phyloP scores from a whole-genome alignment of 2,329 filamentous ascomycete genomes.

The Colletotrichum musae region DNA sequence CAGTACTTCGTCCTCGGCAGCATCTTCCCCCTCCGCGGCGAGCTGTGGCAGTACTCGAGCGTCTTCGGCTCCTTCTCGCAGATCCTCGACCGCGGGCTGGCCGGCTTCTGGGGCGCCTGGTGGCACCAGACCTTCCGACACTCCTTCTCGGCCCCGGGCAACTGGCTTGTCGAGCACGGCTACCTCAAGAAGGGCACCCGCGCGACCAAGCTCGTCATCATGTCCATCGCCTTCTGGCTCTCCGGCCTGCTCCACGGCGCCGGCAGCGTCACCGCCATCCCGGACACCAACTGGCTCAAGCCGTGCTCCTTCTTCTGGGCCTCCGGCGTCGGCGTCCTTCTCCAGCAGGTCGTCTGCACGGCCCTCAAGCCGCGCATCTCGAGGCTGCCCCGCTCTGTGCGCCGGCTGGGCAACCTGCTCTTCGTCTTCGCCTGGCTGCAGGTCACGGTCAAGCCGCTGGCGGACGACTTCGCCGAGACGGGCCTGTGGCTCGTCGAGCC shows the following conservation, averaged over 20 bases:
- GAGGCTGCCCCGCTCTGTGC: conserved; percentile 59
- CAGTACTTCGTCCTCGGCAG: conserved; percentile 65
- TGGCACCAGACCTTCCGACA: conserved; percentile 94
- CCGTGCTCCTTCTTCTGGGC: conserved; percentile 80
- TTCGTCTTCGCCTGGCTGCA: conserved; percentile 79
- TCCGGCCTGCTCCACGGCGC: conserved; percentile 79
- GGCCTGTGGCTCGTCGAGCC: conserved; percentile 88
- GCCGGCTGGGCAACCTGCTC: conserved; percentile 70
- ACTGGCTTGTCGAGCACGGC: conserved; percentile 59
- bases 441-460: conserved; percentile 74
- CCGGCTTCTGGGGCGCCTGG: conserved; percentile 86
- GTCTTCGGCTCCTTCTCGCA: conserved; percentile 68
- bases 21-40: conserved; percentile 65
- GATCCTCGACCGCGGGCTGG: conserved; percentile 78
- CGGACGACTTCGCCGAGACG: conserved; percentile 81
- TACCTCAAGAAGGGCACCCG: conserved; percentile 54
- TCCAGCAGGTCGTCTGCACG: conserved; percentile 65
- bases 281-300: conserved; percentile 63
- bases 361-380: conserved; percentile 52
- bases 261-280: conserved; percentile 78
- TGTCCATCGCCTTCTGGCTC: conserved; percentile 72
- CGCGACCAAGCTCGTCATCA: conserved; percentile 51
- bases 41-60: conserved; percentile 68
- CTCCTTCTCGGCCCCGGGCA: conserved; percentile 74
- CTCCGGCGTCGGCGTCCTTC: conserved; percentile 75